Percentiles rank a stretch among this genome's conserved stretches.
phyloP scores from a whole-genome alignment of 345 rosid species.

The Euphorbia pulcherrima region DNA sequence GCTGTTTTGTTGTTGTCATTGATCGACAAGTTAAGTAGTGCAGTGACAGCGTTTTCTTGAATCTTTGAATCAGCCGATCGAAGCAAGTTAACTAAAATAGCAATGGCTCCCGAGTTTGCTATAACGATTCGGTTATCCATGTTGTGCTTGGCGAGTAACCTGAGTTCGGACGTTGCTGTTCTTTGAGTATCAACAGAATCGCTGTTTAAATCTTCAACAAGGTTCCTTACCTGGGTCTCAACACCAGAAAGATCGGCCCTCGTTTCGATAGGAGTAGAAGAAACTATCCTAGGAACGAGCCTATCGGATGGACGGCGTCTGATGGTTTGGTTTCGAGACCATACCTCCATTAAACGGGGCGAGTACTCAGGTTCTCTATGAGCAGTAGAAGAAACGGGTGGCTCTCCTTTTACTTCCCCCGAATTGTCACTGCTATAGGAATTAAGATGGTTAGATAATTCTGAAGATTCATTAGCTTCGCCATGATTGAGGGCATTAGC shows the following conservation, averaged over 20 bases:
- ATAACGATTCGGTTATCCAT: constrained; percentile 75
- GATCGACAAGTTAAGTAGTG: constrained; percentile 83
- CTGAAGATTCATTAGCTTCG: constrained; percentile 57
- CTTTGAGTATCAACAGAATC: constrained; percentile 55
- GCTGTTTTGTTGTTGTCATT: constrained; percentile 69
- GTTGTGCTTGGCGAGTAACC: constrained; percentile 73
- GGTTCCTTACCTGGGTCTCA: constrained; percentile 62
- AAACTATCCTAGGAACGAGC: constrained; percentile 60
- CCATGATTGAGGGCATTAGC: constrained; percentile 44
- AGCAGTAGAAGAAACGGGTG: constrained; percentile 37
- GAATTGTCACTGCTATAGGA: constrained; percentile 73
- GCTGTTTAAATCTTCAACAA: constrained; percentile 60
- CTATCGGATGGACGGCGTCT: constrained; percentile 82
- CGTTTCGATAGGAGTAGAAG: constrained; percentile 56
- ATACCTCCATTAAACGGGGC: constrained; percentile 50
- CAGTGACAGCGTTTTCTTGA: constrained; percentile 82
- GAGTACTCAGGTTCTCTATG: constrained; percentile 57
- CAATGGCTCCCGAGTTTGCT: constrained; percentile 69
- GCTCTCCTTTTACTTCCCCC: constrained; percentile 62
- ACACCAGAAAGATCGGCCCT: constrained; percentile 74
- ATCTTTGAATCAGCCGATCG: constrained; percentile 46
- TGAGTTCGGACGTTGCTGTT: constrained; percentile 51
- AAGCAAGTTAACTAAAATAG: constrained; percentile 55
- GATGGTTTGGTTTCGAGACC: constrained; percentile 50
- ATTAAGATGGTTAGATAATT: constrained; percentile 48